Percentiles rank a stretch among this genome's conserved stretches.
phyloP scores from a whole-genome alignment of 768 basidiomycete species.

The Podaxis mareebaensis region DNA sequence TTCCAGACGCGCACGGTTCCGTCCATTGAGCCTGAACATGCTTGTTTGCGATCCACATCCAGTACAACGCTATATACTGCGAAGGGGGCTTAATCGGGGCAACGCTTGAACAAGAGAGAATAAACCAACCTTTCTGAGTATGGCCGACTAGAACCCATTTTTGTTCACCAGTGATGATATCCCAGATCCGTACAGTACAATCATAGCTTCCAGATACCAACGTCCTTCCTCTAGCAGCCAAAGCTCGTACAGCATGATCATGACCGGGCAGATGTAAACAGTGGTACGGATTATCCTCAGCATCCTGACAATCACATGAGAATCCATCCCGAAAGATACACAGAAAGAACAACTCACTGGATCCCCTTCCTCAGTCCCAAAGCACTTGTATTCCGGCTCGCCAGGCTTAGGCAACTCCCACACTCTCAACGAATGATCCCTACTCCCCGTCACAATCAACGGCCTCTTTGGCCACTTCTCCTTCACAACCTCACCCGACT shows the following conservation, averaged over 20 bases:
- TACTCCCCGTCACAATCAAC: slow-evolving; percentile 71
- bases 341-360: slow-evolving; percentile 25
- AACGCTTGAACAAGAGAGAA: slow-evolving; percentile 9
- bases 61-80: slow-evolving; percentile 94
- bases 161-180: slow-evolving; percentile 80
- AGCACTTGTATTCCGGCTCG: slow-evolving; percentile 74
- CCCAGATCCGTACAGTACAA: slow-evolving; percentile 94
- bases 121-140: slow-evolving; percentile 78
- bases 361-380: slow-evolving; percentile 60
- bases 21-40: slow-evolving; percentile 98
- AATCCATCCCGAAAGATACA: slow-evolving; percentile 15
- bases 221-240: slow-evolving; percentile 88
- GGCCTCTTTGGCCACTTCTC: slow-evolving; percentile 73
- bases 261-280: slow-evolving; percentile 84
- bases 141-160: slow-evolving; percentile 84
- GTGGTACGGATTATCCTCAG: slow-evolving; percentile 85
- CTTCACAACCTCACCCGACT: slow-evolving; percentile 57
- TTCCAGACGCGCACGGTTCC: slow-evolving; percentile 97
- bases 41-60: slow-evolving; percentile 82
- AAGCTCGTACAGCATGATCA: slow-evolving; percentile 85
- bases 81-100: neutral
- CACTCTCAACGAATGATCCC: slow-evolving; percentile 68
- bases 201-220: slow-evolving; percentile 97
- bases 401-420: slow-evolving; percentile 57
- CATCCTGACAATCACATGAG: slow-evolving; percentile 44